Conservation (phyloP, 768 basidiomycete species). For the Tricholoma bakamatsutake region DNA sequence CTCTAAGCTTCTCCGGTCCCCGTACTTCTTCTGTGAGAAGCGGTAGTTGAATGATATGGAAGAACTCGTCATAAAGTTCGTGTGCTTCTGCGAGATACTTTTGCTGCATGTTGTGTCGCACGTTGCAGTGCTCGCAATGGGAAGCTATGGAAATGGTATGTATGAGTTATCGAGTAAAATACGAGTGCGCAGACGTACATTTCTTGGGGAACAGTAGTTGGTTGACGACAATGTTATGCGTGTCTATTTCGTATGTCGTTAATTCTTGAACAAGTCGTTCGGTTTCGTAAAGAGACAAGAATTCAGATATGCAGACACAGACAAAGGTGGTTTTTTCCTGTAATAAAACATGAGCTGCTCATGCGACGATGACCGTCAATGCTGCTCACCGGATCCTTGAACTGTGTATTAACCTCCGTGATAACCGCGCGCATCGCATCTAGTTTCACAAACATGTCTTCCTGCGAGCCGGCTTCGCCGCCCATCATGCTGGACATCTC, state of each 20-base stretch:
- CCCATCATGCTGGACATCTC: conserved; percentile 98
- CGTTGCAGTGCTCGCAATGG: conserved; percentile 92
- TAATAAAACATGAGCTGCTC: not conserved
- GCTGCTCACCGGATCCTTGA: conserved; percentile 88
- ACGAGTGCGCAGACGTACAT: conserved; percentile 41
- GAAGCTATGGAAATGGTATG: conserved; percentile 48
- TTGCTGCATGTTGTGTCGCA: conserved; percentile 96
- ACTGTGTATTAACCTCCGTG: conserved; percentile 97
- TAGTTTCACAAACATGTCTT: conserved; percentile 98
- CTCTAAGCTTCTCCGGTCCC: conserved; percentile 87
- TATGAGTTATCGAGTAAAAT: not conserved
- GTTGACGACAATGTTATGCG: conserved; percentile 98
- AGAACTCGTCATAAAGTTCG: conserved; percentile 96
- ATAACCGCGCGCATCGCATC: conserved; percentile 97
- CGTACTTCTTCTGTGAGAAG: conserved; percentile 95
- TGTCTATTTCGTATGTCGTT: conserved; percentile 92
- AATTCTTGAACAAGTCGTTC: conserved; percentile 96
- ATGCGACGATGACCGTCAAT: not conserved
- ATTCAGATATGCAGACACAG: conserved; percentile 98
- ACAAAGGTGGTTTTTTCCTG: conserved; percentile 99
- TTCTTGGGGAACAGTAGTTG: conserved; percentile 92
- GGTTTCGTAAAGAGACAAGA: conserved; percentile 96
- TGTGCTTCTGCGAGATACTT: conserved; percentile 96
- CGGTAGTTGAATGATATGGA: conserved; percentile 93
- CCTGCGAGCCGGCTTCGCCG: conserved; percentile 81